A percentile compares a stretch with the other conserved stretches of the same genome.
Conservation (phyloP, 768 basidiomycete genomes). For the Auriculariales sp. region DNA sequence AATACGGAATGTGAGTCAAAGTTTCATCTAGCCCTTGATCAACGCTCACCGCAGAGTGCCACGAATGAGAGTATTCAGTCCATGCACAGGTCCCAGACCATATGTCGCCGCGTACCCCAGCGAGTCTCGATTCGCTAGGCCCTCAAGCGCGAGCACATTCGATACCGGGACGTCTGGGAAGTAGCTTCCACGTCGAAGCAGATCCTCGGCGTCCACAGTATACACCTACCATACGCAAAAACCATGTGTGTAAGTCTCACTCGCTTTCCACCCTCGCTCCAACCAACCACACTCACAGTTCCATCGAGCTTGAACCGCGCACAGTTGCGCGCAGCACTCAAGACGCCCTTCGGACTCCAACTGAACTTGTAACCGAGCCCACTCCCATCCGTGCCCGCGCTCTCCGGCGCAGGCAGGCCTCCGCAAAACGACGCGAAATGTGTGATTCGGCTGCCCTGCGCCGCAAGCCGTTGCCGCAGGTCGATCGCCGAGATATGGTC, state of each 20-base stretch:
- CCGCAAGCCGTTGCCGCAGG: conserved; percentile 37
- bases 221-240: conserved; percentile 20
- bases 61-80: conserved; percentile 53
- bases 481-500: conserved; percentile 80
- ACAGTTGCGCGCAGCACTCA: conserved; percentile 61
- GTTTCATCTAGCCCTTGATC: not conserved
- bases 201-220: conserved; percentile 32
- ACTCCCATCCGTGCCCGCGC: conserved; percentile 31
- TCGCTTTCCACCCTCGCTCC: too few relatives aligned
- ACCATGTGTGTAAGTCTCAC: not conserved
- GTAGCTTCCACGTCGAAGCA: conserved; percentile 29
- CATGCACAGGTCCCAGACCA: conserved; percentile 27
- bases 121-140: conserved; percentile 76
- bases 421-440: conserved; percentile 89
- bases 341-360: conserved; percentile 82
- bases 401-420: conserved; percentile 71
- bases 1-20: not conserved
- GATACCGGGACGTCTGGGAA: conserved; percentile 60
- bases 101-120: conserved; percentile 57
- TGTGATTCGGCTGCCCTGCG: conserved; percentile 37
- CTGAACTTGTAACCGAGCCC: conserved; percentile 88
- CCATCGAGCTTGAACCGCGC: conserved; percentile 50
- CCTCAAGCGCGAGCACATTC: conserved; percentile 53
- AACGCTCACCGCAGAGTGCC: conserved; percentile 65
- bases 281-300: conserved; percentile 26